phyloP scores from a whole-genome alignment of 2,329 filamentous ascomycete species.

The Cadophora sp. region DNA sequence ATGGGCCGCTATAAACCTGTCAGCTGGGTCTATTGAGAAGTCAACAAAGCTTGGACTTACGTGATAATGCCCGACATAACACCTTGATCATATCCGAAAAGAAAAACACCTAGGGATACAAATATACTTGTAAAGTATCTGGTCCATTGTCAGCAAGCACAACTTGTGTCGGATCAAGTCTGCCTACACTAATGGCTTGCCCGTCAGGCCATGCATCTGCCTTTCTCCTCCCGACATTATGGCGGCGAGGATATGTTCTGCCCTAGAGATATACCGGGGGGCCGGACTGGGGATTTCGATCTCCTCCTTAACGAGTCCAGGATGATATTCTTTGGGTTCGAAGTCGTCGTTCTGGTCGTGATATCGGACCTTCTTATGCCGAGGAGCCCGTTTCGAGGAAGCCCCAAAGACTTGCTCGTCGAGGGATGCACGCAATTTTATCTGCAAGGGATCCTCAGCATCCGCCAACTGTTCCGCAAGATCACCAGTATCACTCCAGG shows the following conservation, averaged over 20 bases:
- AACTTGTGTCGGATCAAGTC: slow-evolving; percentile 25
- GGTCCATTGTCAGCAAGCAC: slow-evolving; percentile 27
- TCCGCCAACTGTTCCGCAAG: slow-evolving; percentile 89
- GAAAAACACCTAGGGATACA: slow-evolving; percentile 84
- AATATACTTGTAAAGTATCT: slow-evolving; percentile 96
- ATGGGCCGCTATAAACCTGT: slow-evolving; percentile 67
- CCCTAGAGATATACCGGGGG: slow-evolving; percentile 66
- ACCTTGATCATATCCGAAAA: slow-evolving; percentile 90
- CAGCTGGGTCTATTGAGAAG: slow-evolving; percentile 24
- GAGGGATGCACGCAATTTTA: slow-evolving; percentile 69
- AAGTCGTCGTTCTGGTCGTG: slow-evolving; percentile 50
- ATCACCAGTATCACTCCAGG: slow-evolving; percentile 95
- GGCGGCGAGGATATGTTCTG: slow-evolving; percentile 74
- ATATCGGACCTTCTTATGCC: slow-evolving; percentile 75
- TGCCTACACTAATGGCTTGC: slow-evolving; percentile 88
- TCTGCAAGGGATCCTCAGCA: slow-evolving; percentile 80
- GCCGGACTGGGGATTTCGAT: slow-evolving; percentile 79
- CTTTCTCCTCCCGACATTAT: slow-evolving; percentile 85
- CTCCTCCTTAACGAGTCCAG: slow-evolving; percentile 69
- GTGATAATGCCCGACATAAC: slow-evolving; percentile 83
- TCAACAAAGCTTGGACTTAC: slow-evolving; percentile 48
- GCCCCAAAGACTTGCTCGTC: slow-evolving; percentile 65
- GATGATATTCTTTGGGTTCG: slow-evolving; percentile 49
- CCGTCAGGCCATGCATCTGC: slow-evolving; percentile 89
- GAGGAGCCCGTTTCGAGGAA: slow-evolving; percentile 52